Base-by-base conservation (phyloP, 768 basidiomycete species). In the Pulveroboletus ravenelii region DNA sequence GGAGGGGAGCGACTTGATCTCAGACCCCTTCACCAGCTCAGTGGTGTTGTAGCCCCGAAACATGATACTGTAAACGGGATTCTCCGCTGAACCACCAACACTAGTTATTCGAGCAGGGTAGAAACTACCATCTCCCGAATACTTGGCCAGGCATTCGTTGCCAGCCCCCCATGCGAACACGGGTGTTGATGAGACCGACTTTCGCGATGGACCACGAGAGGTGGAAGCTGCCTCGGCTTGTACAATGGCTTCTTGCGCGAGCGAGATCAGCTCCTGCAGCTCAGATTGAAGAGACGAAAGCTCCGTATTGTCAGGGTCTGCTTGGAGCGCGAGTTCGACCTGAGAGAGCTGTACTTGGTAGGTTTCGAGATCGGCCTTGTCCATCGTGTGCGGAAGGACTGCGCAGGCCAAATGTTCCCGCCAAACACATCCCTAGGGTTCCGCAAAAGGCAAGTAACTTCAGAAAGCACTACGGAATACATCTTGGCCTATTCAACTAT, bases 11-110 rank as follows among this genome's bases (percentile, higher is more conserved):
- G 78, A 52, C 64, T 91, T 90, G 56, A 93, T 70, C 62, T 88
- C 85, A 15, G 76, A 69, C 30, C 78, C 76, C 62, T 86, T 85
- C 31, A 92, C 80, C 34, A 89, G 79, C 70, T 94, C 93, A 25
- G 93, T 93, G 27, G 86, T 87, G 66, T 93, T 89, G 75, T 94
- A 94, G 5, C 85, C 88, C 64, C 89, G 89, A 78, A 93, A 95
- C 32, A 93, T 78, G 62, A 95, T 86, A 66, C 84, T 90, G 74
- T 89, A 95, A 51, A 89, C 85, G 14, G 85, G 80, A 61, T 91
- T 88, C 49, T 89, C 87, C 48, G 79, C 71, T 25, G 89, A 84
- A 39, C 92, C 92, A 51, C 88, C 87, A 45, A 94, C 77, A 41
- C 83, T 85, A 17, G 84, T 87, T 71, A 95, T 89, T 25, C 89